A percentile compares a stretch with the other conserved stretches of the same genome.
phyloP scores from a whole-genome alignment of 306 rosid genomes.

The Lagenaria siceraria region DNA sequence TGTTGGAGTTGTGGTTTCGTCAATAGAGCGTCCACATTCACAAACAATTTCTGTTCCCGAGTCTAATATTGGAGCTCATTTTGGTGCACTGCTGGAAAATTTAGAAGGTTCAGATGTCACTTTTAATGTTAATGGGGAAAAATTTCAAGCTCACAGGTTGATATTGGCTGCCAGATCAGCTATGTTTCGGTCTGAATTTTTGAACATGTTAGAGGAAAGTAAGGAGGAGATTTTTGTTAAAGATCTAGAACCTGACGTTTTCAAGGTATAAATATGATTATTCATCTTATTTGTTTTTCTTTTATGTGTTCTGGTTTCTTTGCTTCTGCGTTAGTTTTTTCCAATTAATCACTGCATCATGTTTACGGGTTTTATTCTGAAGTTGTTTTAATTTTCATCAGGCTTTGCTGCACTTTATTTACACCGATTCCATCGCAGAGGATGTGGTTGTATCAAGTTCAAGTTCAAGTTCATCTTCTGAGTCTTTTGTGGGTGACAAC shows the following conservation, averaged over 20 bases:
- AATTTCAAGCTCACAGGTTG: conserved; percentile 73
- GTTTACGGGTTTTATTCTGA: not conserved
- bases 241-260: conserved; percentile 78
- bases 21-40: conserved; percentile 3
- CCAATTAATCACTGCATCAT: not conserved
- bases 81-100: conserved; percentile 57
- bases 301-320: conserved; percentile 5
- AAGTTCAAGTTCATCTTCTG: conserved; percentile 44
- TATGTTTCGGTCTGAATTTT: conserved; percentile 70
- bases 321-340: conserved; percentile 4
- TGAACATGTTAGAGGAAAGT: conserved; percentile 39
- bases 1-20: conserved; percentile 69
- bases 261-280: conserved; percentile 42
- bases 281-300: conserved; percentile 1
- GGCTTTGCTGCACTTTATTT: conserved; percentile 88
- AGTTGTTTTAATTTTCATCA: conserved; percentile 25
- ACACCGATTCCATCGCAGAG: conserved; percentile 60
- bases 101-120: conserved; percentile 66
- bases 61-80: conserved; percentile 58
- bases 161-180: conserved; percentile 80
- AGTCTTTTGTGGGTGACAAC: conserved; percentile 43
- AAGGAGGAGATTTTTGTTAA: conserved; percentile 33
- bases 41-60: conserved; percentile 31
- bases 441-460: conserved; percentile 56
- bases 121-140: conserved; percentile 62